phyloP scores from a whole-genome alignment of 2,329 filamentous ascomycete species.

The Xylariomycetidae sp. region DNA sequence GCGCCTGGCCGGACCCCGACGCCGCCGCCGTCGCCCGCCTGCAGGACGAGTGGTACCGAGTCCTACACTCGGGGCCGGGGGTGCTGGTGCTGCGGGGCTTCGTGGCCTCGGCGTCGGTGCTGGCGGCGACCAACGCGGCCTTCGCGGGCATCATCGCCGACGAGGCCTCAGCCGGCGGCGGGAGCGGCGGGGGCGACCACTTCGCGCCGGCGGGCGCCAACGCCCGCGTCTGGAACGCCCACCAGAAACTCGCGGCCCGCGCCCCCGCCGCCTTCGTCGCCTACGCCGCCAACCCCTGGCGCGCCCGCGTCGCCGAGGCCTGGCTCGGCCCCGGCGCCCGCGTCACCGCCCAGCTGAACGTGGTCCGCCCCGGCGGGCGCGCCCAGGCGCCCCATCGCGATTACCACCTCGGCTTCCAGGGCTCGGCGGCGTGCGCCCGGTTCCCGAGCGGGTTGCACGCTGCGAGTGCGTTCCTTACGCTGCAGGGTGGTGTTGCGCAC shows the following conservation, averaged over 20 bases:
- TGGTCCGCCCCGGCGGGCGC: constrained; percentile 52
- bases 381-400: constrained; percentile 55
- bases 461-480: constrained; percentile 50
- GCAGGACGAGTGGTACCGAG: constrained; percentile 56
- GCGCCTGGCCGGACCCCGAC: constrained; percentile 19
- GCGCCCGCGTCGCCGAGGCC: constrained; percentile 43
- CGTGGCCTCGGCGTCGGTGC: constrained; percentile 34
- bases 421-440: constrained; percentile 34
- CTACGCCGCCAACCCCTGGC: constrained; percentile 57
- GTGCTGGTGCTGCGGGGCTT: constrained; percentile 53
- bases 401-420: constrained; percentile 60
- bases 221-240: constrained; percentile 60
- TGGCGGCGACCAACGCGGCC: constrained; percentile 40
- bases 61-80: constrained; percentile 50
- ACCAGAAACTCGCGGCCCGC: constrained; percentile 51
- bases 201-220: constrained; percentile 52
- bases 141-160: constrained; percentile 43
- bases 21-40: constrained; percentile 26
- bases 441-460: constrained; percentile 49
- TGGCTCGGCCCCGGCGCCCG: constrained; percentile 57
- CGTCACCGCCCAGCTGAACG: constrained; percentile 57
- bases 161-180: constrained; percentile 26
- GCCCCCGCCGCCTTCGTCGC: constrained; percentile 46
- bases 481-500: constrained; percentile 59
- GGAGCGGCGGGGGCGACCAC: constrained; percentile 43